phyloP scores from a whole-genome alignment of 2,329 filamentous ascomycete species.

The Trichothecium roseum region DNA sequence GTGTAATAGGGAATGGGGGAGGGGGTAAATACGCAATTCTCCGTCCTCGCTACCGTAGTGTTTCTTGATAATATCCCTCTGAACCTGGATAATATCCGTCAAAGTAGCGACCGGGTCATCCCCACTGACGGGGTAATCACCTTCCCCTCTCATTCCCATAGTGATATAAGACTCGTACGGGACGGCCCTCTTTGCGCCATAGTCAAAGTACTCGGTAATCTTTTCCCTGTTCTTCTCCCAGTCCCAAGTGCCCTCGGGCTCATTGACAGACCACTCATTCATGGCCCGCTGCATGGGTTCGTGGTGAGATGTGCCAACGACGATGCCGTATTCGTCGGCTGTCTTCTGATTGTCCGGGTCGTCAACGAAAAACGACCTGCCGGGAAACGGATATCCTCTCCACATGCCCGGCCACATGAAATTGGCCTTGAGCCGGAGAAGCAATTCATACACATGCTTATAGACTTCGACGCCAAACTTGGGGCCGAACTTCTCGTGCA shows the following conservation, averaged over 20 bases:
- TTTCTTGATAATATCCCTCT: slow-evolving; percentile 6
- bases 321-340: slow-evolving; percentile 52
- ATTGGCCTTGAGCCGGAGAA: slow-evolving; percentile 59
- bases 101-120: slow-evolving; percentile 2
- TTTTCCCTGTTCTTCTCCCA: slow-evolving; percentile 43
- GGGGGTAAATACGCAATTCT: background rate
- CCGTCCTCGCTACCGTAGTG: slow-evolving; percentile 4
- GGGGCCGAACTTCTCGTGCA: slow-evolving; percentile 28
- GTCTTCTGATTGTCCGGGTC: slow-evolving; percentile 56
- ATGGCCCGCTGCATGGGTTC: slow-evolving; percentile 51
- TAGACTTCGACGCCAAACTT: slow-evolving; percentile 50
- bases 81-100: slow-evolving; percentile 5
- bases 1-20: background rate
- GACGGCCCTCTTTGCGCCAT: slow-evolving; percentile 39
- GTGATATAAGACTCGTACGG: slow-evolving; percentile 47
- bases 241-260: slow-evolving; percentile 37
- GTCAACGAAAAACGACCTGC: slow-evolving; percentile 58
- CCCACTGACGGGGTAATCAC: slow-evolving; percentile 27
- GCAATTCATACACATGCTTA: slow-evolving; percentile 55
- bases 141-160: slow-evolving; percentile 43
- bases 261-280: slow-evolving; percentile 24
- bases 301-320: slow-evolving; percentile 51
- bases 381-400: slow-evolving; percentile 27
- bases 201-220: slow-evolving; percentile 42
- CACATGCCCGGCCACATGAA: slow-evolving; percentile 66